A percentile compares a stretch with the other conserved stretches of the same genome.
These are phyloP conservation scores for Smithsoniella earleae DNA, from an alignment of 163 green algal genomes.

Conservation along the genomic window DNA sequence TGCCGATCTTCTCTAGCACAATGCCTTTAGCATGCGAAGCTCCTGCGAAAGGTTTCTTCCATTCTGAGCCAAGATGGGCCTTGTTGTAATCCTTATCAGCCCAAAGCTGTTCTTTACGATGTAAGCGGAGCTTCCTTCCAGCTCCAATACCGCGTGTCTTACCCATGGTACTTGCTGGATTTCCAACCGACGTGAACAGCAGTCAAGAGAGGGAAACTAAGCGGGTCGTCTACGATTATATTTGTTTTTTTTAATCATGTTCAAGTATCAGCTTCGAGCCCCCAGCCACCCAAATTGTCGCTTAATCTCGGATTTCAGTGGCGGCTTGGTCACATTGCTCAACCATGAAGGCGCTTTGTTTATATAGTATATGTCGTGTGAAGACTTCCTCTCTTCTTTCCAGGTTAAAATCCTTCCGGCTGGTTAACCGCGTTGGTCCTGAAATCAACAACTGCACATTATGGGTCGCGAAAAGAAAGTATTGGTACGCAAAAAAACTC, in stretches of 20 bases:
- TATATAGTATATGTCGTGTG: too few relatives aligned
- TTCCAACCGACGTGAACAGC: too few relatives aligned
- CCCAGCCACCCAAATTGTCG: too few relatives aligned
- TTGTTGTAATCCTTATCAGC: slow-evolving; percentile 99
- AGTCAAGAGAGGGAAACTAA: too few relatives aligned
- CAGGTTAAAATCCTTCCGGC: slow-evolving; percentile 31
- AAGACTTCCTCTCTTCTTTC: neutral
- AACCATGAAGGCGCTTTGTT: too few relatives aligned
- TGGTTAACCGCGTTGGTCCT: slow-evolving; percentile 29
- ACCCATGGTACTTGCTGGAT: slow-evolving; percentile 42
- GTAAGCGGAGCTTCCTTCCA: slow-evolving; percentile 92
- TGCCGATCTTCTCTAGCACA: slow-evolving; percentile 99
- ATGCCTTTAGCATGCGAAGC: slow-evolving; percentile 99
- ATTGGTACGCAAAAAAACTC: slow-evolving; percentile 6
- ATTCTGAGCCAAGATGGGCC: slow-evolving; percentile 93
- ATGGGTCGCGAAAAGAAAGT: slow-evolving; percentile 32
- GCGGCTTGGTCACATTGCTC: too few relatives aligned
- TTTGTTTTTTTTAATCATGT: too few relatives aligned
- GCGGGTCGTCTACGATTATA: too few relatives aligned
- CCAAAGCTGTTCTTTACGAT: slow-evolving; percentile 72
- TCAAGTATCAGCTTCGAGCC: too few relatives aligned
- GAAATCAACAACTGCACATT: neutral
- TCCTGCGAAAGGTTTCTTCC: slow-evolving; percentile 98
- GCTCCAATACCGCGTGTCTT: slow-evolving; percentile 99
- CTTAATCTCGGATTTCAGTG: too few relatives aligned